Evolutionary conservation across 164 flowering plant species (phyloP).

Genomic region (Echeveria elegans): DNA sequence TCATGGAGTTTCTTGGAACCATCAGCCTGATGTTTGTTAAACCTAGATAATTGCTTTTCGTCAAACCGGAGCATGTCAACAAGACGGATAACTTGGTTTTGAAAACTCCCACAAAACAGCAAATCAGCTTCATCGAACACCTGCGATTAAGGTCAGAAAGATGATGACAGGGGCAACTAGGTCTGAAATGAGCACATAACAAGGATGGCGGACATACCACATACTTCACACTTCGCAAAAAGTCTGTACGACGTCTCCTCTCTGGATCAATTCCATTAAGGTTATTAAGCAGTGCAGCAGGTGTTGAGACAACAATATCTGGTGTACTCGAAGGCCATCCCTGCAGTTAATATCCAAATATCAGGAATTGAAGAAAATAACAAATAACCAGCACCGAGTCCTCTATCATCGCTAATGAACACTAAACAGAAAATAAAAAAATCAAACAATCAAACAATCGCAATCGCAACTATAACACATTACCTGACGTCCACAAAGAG

Average conservation of each 20-base stretch:
- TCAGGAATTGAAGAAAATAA: not conserved
- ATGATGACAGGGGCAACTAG: not conserved
- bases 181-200: not conserved
- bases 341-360: slow-evolving; percentile 31
- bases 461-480: not conserved
- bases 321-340: slow-evolving; percentile 78
- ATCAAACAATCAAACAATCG: too few species aligned
- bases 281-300: slow-evolving; percentile 84
- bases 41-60: slow-evolving; percentile 64
- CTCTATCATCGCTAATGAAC: not conserved
- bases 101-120: slow-evolving; percentile 90
- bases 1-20: slow-evolving; percentile 18
- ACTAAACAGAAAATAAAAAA: not conserved
- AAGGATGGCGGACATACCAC: slow-evolving; percentile 47
- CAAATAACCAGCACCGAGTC: not conserved
- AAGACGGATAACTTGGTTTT: slow-evolving; percentile 87
- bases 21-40: slow-evolving; percentile 20
- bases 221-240: slow-evolving; percentile 61
- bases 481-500: slow-evolving; percentile 86
- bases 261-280: slow-evolving; percentile 55
- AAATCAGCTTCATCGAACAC: slow-evolving; percentile 99
- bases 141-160: slow-evolving; percentile 22
- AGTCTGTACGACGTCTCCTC: slow-evolving; percentile 42
- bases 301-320: slow-evolving; percentile 81
- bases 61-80: slow-evolving; percentile 88